These are phyloP conservation scores for Cymbopogon flexuosus DNA, from an alignment of 202 grass and related monocot genomes.

Conservation along the genomic window DNA sequence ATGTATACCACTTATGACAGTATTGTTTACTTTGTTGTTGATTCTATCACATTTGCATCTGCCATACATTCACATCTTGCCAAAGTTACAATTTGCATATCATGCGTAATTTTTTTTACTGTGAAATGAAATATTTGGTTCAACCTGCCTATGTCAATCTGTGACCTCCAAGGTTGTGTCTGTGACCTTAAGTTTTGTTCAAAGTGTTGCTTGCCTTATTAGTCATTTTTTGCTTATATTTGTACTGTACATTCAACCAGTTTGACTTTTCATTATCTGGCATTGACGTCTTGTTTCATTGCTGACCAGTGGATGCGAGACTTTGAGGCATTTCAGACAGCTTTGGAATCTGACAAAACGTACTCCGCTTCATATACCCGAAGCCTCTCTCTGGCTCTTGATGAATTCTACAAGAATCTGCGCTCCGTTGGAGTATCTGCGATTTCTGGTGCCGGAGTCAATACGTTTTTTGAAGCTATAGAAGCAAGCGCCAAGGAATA, in stretches of 20 bases:
- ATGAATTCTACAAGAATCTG: conserved; percentile 91
- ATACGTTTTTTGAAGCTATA: conserved; percentile 72
- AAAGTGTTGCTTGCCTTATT: neutral
- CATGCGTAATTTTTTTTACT: neutral
- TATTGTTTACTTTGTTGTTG: neutral
- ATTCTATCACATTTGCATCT: neutral
- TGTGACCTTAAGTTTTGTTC: neutral
- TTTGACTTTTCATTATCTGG: neutral
- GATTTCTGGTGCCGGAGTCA: conserved; percentile 68
- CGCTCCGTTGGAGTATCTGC: conserved; percentile 81
- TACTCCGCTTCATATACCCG: conserved; percentile 73
- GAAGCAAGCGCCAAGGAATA: conserved; percentile 81
- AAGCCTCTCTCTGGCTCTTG: conserved; percentile 74
- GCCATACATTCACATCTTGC: neutral
- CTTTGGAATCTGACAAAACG: conserved; percentile 74
- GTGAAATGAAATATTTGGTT: neutral
- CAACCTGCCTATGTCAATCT: neutral
- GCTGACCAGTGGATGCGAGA: conserved; percentile 91
- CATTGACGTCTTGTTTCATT: neutral
- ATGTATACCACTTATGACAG: conserved; percentile 12
- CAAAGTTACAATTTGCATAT: neutral
- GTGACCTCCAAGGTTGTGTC: neutral
- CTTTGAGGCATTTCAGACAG: conserved; percentile 84
- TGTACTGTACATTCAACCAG: neutral
- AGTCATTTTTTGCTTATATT: neutral